Conservation (phyloP, 306 rosid species). For the Quercus gilva region DNA sequence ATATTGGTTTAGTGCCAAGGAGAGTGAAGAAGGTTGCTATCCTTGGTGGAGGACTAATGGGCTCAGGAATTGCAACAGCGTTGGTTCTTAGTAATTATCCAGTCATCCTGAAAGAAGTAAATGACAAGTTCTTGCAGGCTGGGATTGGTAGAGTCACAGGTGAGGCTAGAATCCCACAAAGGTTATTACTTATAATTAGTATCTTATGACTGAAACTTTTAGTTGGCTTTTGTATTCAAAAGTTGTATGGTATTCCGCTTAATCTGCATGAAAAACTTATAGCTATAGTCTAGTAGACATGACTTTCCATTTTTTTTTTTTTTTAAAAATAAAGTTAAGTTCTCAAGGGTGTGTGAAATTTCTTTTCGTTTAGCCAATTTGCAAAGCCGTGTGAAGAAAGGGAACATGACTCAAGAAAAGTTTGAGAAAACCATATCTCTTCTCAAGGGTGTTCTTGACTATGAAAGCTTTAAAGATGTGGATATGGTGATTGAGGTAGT, state of each 20-base stretch:
- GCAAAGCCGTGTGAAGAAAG: conserved; percentile 84
- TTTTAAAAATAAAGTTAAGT: not conserved
- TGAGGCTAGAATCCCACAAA: conserved; percentile 29
- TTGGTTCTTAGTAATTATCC: conserved; percentile 70
- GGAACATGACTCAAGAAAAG: conserved; percentile 67
- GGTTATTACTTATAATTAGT: conserved; percentile 11
- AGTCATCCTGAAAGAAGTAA: conserved; percentile 90
- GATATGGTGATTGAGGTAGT: conserved; percentile 96
- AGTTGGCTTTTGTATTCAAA: not conserved
- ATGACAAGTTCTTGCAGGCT: conserved; percentile 79
- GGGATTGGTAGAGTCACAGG: conserved; percentile 87
- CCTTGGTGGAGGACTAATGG: conserved; percentile 97
- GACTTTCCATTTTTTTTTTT: not conserved
- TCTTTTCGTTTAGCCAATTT: conserved; percentile 69
- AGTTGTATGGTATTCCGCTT: not conserved
- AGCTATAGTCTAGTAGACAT: not conserved
- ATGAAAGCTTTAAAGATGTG: conserved; percentile 77
- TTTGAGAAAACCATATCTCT: conserved; percentile 70
- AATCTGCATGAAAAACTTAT: not conserved
- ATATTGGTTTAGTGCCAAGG: conserved; percentile 80
- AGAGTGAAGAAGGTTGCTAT: conserved; percentile 74
- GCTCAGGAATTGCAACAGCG: conserved; percentile 95
- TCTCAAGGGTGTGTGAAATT: conserved; percentile 9
- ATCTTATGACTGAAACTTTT: conserved; percentile 5
- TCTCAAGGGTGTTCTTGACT: conserved; percentile 73